Conservation (phyloP, 106 monocot species). For the Platanthera guangdongensis region DNA sequence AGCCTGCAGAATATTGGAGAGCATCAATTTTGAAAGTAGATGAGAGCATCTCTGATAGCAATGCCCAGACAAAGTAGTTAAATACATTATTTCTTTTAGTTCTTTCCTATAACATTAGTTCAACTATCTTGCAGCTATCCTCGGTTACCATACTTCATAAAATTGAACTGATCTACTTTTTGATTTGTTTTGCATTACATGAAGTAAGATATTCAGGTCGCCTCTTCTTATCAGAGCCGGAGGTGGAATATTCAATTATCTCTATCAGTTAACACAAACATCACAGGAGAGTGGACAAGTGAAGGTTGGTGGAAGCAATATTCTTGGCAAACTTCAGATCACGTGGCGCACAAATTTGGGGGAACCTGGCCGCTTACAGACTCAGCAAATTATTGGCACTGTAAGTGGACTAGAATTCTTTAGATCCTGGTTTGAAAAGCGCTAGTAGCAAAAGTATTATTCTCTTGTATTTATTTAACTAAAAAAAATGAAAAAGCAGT, state of each 20-base stretch:
- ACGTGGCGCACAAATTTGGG: conserved; percentile 97
- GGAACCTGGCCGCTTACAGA: conserved; percentile 93
- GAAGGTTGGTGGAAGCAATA: conserved; percentile 68
- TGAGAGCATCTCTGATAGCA: conserved; percentile 32
- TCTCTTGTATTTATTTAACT: background rate
- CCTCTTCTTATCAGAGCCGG: conserved; percentile 76
- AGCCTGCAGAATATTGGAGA: conserved; percentile 70
- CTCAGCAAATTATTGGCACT: conserved; percentile 87
- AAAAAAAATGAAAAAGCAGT: background rate
- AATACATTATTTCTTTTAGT: background rate
- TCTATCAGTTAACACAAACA: conserved; percentile 56
- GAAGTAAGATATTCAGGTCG: conserved; percentile 57
- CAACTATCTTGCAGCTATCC: background rate
- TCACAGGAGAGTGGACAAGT: conserved; percentile 39
- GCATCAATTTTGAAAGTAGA: conserved; percentile 67
- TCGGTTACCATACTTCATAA: background rate
- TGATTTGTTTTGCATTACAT: conserved; percentile 4
- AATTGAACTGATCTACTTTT: background rate
- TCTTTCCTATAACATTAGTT: background rate
- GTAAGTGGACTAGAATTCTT: conserved; percentile 31
- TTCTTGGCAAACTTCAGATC: conserved; percentile 98
- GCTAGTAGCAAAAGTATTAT: background rate
- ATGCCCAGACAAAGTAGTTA: conserved; percentile 46
- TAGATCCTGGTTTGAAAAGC: too few species aligned
- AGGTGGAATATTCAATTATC: conserved; percentile 92